A percentile compares a stretch with the other conserved stretches of the same genome.
These are phyloP conservation scores for Macadamia integrifolia DNA, from an alignment of 164 flowering plant species.

Conservation along the genomic window DNA sequence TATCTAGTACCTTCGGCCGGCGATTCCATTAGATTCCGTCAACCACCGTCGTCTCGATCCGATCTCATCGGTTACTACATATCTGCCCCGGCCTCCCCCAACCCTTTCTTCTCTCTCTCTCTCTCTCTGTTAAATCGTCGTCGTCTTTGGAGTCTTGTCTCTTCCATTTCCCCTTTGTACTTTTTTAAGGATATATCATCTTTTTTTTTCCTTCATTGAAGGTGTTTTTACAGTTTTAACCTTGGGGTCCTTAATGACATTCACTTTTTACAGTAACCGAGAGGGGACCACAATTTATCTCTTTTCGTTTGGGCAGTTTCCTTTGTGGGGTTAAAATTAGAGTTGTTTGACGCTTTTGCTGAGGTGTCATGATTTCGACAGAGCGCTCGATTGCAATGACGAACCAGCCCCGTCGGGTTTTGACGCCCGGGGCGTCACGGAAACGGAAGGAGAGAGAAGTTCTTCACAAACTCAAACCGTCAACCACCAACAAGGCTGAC, in stretches of 20 bases:
- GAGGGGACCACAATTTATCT: not conserved
- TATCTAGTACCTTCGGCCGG: not conserved
- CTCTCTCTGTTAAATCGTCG: not conserved
- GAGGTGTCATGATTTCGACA: constrained; percentile 32
- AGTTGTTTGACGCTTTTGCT: constrained; percentile 11
- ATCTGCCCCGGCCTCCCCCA: not conserved
- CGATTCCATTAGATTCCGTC: constrained; percentile 1
- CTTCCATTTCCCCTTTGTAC: not conserved
- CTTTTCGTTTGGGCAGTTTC: not conserved
- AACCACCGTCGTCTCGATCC: constrained; percentile 9
- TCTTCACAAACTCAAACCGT: constrained; percentile 15
- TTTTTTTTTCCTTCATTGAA: not conserved
- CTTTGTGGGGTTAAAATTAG: not conserved
- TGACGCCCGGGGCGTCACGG: constrained; percentile 41
- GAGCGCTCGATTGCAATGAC: constrained; percentile 17
- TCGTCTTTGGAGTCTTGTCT: not conserved
- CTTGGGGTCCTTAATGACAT: not conserved
- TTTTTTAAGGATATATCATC: not conserved
- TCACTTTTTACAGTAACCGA: constrained; percentile 1
- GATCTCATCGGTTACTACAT: constrained; percentile 6
- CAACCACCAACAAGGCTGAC: constrained; percentile 17
- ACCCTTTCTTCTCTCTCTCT: not conserved
- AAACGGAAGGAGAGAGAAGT: constrained; percentile 52
- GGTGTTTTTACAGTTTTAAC: constrained; percentile 14
- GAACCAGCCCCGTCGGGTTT: constrained; percentile 32